Conservation (phyloP, 1,139 yeast species). For the Magnusiomyces tetraspermus region DNA sequence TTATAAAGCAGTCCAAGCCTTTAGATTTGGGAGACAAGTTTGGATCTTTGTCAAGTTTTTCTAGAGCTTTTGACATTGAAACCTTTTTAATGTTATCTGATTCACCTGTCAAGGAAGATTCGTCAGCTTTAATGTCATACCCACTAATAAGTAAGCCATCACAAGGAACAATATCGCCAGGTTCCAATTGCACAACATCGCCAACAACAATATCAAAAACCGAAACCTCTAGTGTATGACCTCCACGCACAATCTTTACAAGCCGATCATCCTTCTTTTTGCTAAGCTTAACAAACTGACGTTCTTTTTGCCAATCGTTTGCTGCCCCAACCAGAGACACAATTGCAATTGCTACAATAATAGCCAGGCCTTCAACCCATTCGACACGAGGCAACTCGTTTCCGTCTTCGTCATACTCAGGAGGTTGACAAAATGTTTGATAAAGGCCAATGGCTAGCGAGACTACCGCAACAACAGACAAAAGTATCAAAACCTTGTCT, state of each 20-base stretch:
- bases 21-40: slow-evolving; percentile 22
- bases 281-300: slow-evolving; percentile 83
- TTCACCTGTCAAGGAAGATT: slow-evolving; percentile 90
- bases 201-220: slow-evolving; percentile 78
- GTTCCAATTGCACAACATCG: slow-evolving; percentile 69
- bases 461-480: slow-evolving; percentile 77
- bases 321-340: slow-evolving; percentile 90
- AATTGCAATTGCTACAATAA: slow-evolving; percentile 79
- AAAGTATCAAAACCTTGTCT: slow-evolving; percentile 79
- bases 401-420: slow-evolving; percentile 58
- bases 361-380: slow-evolving; percentile 99
- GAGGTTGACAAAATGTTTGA: slow-evolving; percentile 80
- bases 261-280: slow-evolving; percentile 69
- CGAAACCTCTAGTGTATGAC: slow-evolving; percentile 57
- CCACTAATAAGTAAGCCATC: slow-evolving; percentile 76
- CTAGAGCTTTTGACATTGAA: slow-evolving; percentile 13
- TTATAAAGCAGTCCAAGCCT: slow-evolving; percentile 66
- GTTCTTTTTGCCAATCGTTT: slow-evolving; percentile 92
- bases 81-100: slow-evolving; percentile 68
- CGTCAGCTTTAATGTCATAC: slow-evolving; percentile 72
- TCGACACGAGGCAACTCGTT: slow-evolving; percentile 68
- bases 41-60: slow-evolving; percentile 22
- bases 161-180: slow-evolving; percentile 91
- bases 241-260: slow-evolving; percentile 66
- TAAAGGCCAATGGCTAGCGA: slow-evolving; percentile 87